Base-by-base conservation (phyloP, 2,329 filamentous ascomycete species). In the Ophiostoma australiae region DNA sequence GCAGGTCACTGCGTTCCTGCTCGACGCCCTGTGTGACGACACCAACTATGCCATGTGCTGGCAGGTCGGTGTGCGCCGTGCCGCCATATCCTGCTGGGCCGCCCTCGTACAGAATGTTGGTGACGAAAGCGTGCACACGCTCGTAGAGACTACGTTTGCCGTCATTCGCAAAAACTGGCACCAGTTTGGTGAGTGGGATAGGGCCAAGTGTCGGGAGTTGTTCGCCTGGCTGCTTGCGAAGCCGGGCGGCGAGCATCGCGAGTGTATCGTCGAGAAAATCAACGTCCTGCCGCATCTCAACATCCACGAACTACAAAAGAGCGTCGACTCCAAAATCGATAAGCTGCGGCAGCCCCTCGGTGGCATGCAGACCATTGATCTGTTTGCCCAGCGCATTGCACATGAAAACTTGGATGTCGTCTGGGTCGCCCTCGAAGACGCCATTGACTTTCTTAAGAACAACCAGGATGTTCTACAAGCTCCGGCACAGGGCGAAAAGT, bases 401-500 rank as follows among this genome's bases (percentile, higher is more conserved):
- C 93, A 95, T 76, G 95, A 99, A 75, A 96, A 94, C 77, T 86
- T 90, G 0, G 90, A 91, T 1, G 94, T 99, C 67, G 92, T 97
- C 27, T 85, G 91, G 70, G 91, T 94, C 79, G 91, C 93, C 27
- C 80, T 99, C 66, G 83, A 83, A 31, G 95, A 99, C 77, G 85
- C 99, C 7, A 85, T 89, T 6, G 84, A 84, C 1, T 97, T 91
- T 76, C 84, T 99, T 7, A 85, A 88, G 72, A 79, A 82, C 3
- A 87, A 97, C 73, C 93, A 97, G 77, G 86, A 86, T 33, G 90
- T 92, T 72, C 82, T 99, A 27, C 93, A 97, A 77, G 87, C 90
- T 17, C 91, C 91, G 17, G 89, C 91, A 39, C 84, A 93, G 69
- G 92, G 91, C 75, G 93, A 97, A 78, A 92, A 96, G 75, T 92